Evolutionary conservation across 2,329 filamentous ascomycete genomes (phyloP), one percentile per base, ranked within the genome.

Genomic region (Cladophialophora yegresii): DNA sequence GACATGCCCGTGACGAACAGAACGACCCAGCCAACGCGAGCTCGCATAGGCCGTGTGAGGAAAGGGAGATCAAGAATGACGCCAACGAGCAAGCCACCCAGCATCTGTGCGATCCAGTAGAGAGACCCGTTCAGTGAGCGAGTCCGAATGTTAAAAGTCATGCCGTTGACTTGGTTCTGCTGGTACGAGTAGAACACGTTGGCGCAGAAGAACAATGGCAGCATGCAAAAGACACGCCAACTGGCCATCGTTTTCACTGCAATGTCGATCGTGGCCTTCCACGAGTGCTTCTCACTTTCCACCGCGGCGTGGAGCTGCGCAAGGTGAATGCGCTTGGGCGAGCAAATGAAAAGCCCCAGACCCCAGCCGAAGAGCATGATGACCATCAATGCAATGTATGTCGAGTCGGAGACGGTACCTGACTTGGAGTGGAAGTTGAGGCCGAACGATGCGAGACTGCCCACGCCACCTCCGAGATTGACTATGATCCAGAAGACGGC

Each of bases 401-500:
- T 84, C 20, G 76, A 77, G 69, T 83, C 75, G 2, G 78, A 78
- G 2, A 84, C 82, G 0, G 81, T 82, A 30, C 78, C 77, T 32
- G 69, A 73, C 9, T 66, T 76, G 22, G 75, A 79, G 62, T 77
- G 33, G 75, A 79, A 81, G 70, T 81, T 82, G 43, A 80, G 71
- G 0, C 78, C 78, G 61, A 82, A 81, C 22, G 76, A 77, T 4
- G 75, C 78, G 2, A 82, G 74, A 1, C 77, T 78, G 67, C 93
- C 93, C 76, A 97, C 91, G 66, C 96, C 92, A 72, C 88, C 92
- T 71, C 93, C 93, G 63, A 93, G 78, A 78, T 96, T 96, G 83
- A 96, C 96, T 73, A 97, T 96, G 76, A 93, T 87, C 93, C 93
- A 96, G 79, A 96, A 97, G 80, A 87, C 88, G 66, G 90, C 90